Evolutionary conservation across 257 asterid species (phyloP), one percentile per base, ranked within the genome.

Genomic region (Solanum lignicaule): DNA sequence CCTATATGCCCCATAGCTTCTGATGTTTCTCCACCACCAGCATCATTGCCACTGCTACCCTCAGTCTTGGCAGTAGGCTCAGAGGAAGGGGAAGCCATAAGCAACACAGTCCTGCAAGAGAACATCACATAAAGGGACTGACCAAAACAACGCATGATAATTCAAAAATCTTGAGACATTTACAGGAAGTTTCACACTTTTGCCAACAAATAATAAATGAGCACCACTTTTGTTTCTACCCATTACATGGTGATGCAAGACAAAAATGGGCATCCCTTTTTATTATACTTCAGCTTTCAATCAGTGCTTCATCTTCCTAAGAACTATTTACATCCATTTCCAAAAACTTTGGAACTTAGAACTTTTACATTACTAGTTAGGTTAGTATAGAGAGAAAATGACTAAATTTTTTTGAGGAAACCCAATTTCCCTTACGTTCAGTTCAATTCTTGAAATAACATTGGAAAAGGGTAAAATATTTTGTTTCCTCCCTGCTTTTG

Each of bases 61-160:
- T 95, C 98, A 3, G 93, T 91, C 87, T 93, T 95, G 13, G 94
- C 90, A 38, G 95, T 90, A 13, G 89, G 94, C 89, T 93, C 95
- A 71, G 96, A 91, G 71, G 97, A 94, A 86, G 97, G 91, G 75
- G 97, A 95, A 75, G 93, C 98, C 98, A 95, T 95, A 66, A 25
- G 79, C n/a, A 88, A 87, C 68, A 69, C 48, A 88, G 84, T 41
- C 76, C 73, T 60, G 81, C 16, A 71, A 46, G 43, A 86, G 52
- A 9, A 39, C 23, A 81, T 27, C 32, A 27, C 39, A 27, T 81
- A 46, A 46, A 27, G 27, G 38, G 39, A 81, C 39, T 46, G 85
- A 81, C 68, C 66, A 46, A 81, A 81, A 81, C 66, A 58, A 20
- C 25, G 2, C 66, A 20, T 58, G 66, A 41, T 43, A 46, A 46